These are phyloP conservation scores for Lactifluus hygrophoroides DNA, from an alignment of 768 basidiomycete genomes.

Conservation along the genomic window DNA sequence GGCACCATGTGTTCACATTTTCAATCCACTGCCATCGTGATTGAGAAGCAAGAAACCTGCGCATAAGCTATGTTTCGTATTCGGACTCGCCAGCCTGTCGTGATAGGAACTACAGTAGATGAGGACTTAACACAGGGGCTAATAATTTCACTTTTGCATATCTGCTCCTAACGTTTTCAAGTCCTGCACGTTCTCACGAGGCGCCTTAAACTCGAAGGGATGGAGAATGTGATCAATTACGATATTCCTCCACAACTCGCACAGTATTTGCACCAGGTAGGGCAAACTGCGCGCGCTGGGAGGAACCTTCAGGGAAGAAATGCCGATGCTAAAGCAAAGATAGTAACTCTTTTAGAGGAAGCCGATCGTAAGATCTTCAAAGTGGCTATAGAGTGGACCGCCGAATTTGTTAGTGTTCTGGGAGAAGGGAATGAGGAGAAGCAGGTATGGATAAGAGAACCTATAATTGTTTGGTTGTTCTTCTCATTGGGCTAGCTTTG, in stretches of 20 bases:
- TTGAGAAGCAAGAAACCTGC: slow-evolving; percentile 94
- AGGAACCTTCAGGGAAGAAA: slow-evolving; percentile 33
- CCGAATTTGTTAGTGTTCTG: slow-evolving; percentile 68
- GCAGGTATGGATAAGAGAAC: slow-evolving; percentile 39
- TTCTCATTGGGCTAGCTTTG: slow-evolving; percentile 47
- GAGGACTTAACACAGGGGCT: slow-evolving; percentile 96
- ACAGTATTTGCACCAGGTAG: slow-evolving; percentile 95
- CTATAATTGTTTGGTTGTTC: slow-evolving; percentile 12
- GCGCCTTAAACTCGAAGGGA: slow-evolving; percentile 91
- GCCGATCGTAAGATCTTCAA: slow-evolving; percentile 94
- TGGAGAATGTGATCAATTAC: slow-evolving; percentile 97
- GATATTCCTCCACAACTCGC: slow-evolving; percentile 96
- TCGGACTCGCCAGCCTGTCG: slow-evolving; percentile 79
- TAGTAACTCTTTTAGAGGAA: slow-evolving; percentile 93
- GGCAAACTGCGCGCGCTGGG: slow-evolving; percentile 94
- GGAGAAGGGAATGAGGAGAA: slow-evolving; percentile 95
- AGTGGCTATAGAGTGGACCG: slow-evolving; percentile 84
- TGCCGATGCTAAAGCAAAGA: slow-evolving; percentile 38
- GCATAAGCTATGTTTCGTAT: slow-evolving; percentile 93
- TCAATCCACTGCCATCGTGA: slow-evolving; percentile 77
- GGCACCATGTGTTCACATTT: slow-evolving; percentile 80
- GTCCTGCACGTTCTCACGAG: slow-evolving; percentile 28
- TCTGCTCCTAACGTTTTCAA: not conserved
- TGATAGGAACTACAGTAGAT: slow-evolving; percentile 90
- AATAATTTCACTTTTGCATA: slow-evolving; percentile 36